phyloP scores from a whole-genome alignment of 1,284 basidiomycete species.

The Moesziomyces globuligerus region DNA sequence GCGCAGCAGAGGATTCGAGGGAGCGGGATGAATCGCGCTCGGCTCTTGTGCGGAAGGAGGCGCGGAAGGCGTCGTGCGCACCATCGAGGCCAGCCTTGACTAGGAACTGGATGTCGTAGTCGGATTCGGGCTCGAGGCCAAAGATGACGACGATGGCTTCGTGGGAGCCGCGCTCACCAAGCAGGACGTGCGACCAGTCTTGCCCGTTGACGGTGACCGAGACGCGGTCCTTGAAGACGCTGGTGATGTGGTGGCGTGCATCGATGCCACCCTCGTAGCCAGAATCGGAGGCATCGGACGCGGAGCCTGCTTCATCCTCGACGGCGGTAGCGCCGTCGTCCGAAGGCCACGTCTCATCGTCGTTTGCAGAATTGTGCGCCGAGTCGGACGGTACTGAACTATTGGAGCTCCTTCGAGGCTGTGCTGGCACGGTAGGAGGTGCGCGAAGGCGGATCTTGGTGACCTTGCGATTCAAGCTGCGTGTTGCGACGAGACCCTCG shows the following conservation, averaged over 20 bases:
- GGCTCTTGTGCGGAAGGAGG: slow-evolving; percentile 29
- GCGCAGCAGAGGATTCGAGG: slow-evolving; percentile 12
- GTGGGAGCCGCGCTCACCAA: slow-evolving; percentile 53
- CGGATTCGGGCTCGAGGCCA: slow-evolving; percentile 50
- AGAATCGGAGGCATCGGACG: slow-evolving; percentile 50
- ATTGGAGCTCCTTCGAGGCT: slow-evolving; percentile 33
- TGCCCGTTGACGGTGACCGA: slow-evolving; percentile 53
- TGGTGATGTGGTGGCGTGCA: slow-evolving; percentile 25
- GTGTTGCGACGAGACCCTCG: slow-evolving; percentile 49
- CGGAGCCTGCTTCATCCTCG: slow-evolving; percentile 47
- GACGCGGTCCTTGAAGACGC: slow-evolving; percentile 51
- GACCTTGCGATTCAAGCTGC: slow-evolving; percentile 52
- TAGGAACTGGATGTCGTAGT: slow-evolving; percentile 53
- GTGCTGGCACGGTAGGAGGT: slow-evolving; percentile 32
- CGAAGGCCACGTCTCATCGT: slow-evolving; percentile 49
- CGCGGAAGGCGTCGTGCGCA: slow-evolving; percentile 23
- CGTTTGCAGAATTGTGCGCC: slow-evolving; percentile 33
- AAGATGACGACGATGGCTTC: slow-evolving; percentile 63
- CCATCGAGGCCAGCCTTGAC: slow-evolving; percentile 48
- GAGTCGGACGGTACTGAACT: slow-evolving; percentile 40
- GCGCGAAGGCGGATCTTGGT: slow-evolving; percentile 49
- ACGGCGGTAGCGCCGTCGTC: slow-evolving; percentile 52
- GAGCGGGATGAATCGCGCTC: slow-evolving; percentile 39
- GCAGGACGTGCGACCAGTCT: slow-evolving; percentile 57
- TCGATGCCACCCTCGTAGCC: slow-evolving; percentile 31